phyloP scores from a whole-genome alignment of 352 stramenopile species.

The Hyaloperonospora brassicae region DNA sequence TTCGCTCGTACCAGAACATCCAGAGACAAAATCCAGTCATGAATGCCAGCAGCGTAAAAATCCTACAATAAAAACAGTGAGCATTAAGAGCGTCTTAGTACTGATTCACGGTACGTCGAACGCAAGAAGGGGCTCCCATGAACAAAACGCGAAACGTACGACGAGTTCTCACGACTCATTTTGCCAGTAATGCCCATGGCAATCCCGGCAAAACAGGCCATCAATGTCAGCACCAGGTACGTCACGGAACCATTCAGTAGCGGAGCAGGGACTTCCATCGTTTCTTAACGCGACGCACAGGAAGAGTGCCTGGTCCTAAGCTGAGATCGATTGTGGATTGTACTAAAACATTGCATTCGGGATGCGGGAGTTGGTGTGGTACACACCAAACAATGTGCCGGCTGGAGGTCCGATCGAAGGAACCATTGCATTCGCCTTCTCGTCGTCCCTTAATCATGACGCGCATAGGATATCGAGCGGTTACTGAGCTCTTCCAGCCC shows the following conservation, averaged over 20 bases:
- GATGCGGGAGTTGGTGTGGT: no score
- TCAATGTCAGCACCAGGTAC: slow-evolving; percentile 80
- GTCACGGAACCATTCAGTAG: slow-evolving; percentile 78
- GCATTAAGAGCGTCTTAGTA: not conserved
- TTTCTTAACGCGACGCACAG: slow-evolving; percentile 17
- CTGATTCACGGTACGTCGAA: not conserved
- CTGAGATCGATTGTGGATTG: slow-evolving; percentile 25
- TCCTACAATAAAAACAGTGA: slow-evolving; percentile 24
- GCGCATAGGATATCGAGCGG: no score
- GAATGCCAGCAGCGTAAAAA: slow-evolving; percentile 75
- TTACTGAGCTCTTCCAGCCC: no score
- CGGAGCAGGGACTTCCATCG: slow-evolving; percentile 70
- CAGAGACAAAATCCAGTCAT: slow-evolving; percentile 81
- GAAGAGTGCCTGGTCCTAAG: slow-evolving; percentile 7
- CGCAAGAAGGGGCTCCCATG: not conserved
- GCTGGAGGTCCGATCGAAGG: no score
- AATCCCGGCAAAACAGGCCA: slow-evolving; percentile 70
- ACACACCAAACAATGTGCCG: no score
- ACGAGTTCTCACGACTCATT: slow-evolving; percentile 78
- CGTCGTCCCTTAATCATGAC: no score
- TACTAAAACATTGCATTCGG: no score
- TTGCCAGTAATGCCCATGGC: slow-evolving; percentile 74
- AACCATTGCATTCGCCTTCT: no score
- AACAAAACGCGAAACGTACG: slow-evolving; percentile 44
- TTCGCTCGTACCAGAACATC: slow-evolving; percentile 72